Evolutionary conservation across 2,329 filamentous ascomycete species (phyloP), one percentile per base, ranked within the genome.

Genomic region (Epichloe glyceriae): DNA sequence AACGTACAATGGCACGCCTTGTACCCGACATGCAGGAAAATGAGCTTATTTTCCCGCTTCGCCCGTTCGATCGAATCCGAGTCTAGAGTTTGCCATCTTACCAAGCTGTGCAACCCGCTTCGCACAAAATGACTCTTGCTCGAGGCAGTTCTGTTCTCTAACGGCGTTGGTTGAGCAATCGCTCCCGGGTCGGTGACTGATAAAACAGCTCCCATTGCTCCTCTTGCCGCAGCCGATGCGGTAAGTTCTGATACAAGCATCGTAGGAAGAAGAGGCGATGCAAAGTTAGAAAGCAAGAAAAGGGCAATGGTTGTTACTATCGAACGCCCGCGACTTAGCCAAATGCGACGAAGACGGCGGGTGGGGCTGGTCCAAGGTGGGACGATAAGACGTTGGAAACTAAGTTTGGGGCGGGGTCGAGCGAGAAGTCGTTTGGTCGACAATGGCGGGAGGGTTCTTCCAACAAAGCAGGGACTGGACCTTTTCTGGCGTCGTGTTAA

Each of bases 1-100:
- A 15, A 73, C 85, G 64, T 70, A 93, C 93, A 95, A 71, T 97
- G 91, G 65, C 93, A 97, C 41, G 93, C 89, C 19, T 86, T 86
- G 72, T 95, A 98, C 46, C 93, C 93, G 61, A 97, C 90, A 64
- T 91, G 94, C 54, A 97, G 73, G 63, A 96, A 97, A 53, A 98
- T 83, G 52, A 95, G 75, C 61, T 89, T 86, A 67, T 97, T 94
- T 58, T 90, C 81, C 58, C 75, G 79, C 65, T 80, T 85, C 15
- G 93, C 91, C 46, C 89, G 74, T 55, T 79, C 78, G 50, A 96
- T 74, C 15, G 88, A 81, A 61, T 89, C 83, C 20, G 84, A 75
- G 57, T 85, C 85, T 74, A 95, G 87, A 53, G 88, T 73, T 73
- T 98, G 93, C 93, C 93, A 98, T 60, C 83, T 82, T 38, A 97